Base-by-base conservation (phyloP, 2,329 filamentous ascomycete genomes). In the Ceratocystis cubensis region DNA sequence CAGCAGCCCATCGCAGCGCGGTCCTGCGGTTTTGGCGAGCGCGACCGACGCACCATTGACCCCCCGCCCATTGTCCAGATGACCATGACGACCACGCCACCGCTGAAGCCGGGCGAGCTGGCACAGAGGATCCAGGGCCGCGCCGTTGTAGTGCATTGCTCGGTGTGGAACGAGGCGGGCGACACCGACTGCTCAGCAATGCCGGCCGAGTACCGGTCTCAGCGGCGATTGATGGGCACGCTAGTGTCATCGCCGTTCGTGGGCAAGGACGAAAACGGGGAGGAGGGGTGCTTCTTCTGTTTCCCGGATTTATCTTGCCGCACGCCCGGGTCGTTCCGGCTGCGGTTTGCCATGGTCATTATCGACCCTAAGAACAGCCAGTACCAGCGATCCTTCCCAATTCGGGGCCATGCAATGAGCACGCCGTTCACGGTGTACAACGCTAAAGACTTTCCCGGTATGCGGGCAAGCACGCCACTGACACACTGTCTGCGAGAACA, bases 391-490 rank as follows among this genome's bases (percentile, higher is more conserved):
- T 80, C 80, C 1, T 81, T 79, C 15, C 81, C 80, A 25, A 78
- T 84, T 17, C 74, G 78, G n/a, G 79, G 78, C 7, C 77, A 78
- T 22, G 77, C 76, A 17, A 81, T 85, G 75, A 90, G 85, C 72
- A 84, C 89, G 17, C 77, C 85, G n/a, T 92, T 94, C 72, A 85
- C 83, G 13, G 89, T 92, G 6, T 92, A 88, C 74, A 91, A 87
- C 56, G 89, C 89, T 56, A 94, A 93, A 73, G 89, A 93, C 72
- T 94, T 94, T 68, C 88, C 88, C 0, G 89, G 89, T 5, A 94
- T 94, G 89, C 81, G 86, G 67, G 85, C 88, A 1, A 91, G 88
- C 73, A 91, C 88, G 30, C 79, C 82, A 20, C 76, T 94, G 46
- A 89, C 89, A 1, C 88, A 88, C 73, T 80, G 82, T 41, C 77